phyloP scores from a whole-genome alignment of 805 yeast genomes.

The Jamesozyma spencerorum region DNA sequence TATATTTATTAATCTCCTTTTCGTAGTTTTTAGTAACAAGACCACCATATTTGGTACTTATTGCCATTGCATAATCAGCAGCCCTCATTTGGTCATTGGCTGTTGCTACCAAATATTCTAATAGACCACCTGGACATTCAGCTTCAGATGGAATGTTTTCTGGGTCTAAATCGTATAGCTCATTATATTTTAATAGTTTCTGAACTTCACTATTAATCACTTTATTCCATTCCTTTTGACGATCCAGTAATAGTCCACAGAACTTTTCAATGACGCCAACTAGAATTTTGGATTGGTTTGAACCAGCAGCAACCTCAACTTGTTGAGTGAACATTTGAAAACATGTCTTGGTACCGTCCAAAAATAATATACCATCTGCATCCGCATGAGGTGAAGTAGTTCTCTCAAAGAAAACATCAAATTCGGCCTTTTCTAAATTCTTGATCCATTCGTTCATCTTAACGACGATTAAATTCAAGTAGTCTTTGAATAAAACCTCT shows the following conservation, averaged over 20 bases:
- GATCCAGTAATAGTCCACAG: conserved; percentile 45
- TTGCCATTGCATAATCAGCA: conserved; percentile 61
- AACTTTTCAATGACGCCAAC: conserved; percentile 72
- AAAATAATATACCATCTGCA: conserved; percentile 51
- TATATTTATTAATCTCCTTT: conserved; percentile 45
- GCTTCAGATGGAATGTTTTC: conserved; percentile 32
- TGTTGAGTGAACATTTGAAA: conserved; percentile 83
- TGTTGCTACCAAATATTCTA: conserved; percentile 72
- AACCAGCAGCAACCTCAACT: conserved; percentile 76
- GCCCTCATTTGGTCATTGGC: conserved; percentile 77
- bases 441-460: conserved; percentile 83
- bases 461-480: conserved; percentile 54
- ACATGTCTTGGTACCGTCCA: conserved; percentile 72
- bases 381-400: conserved; percentile 65
- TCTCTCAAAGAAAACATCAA: conserved; percentile 53
- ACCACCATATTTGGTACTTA: conserved; percentile 50
- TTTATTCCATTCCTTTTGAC: conserved; percentile 56
- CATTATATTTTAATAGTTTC: conserved; percentile 29
- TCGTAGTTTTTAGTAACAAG: conserved; percentile 57
- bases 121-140: conserved; percentile 60
- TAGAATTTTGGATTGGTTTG: conserved; percentile 70
- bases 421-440: conserved; percentile 59
- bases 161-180: conserved; percentile 25
- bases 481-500: conserved; percentile 66
- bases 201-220: conserved; percentile 47